These are phyloP conservation scores for Phialophora macrospora DNA, from an alignment of 2,329 filamentous ascomycete genomes.

Conservation along the genomic window DNA sequence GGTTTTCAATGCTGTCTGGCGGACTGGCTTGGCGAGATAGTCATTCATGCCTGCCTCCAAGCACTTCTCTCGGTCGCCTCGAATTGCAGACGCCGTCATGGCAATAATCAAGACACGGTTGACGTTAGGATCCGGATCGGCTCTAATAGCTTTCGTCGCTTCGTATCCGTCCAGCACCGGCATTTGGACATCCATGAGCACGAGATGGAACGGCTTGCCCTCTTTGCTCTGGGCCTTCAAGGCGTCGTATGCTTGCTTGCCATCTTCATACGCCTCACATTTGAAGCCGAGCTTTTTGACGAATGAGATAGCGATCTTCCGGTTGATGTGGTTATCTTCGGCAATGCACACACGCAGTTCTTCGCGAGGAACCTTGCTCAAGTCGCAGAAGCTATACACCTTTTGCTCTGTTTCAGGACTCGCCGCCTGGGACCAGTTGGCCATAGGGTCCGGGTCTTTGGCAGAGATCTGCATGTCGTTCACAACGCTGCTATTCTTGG, in stretches of 20 bases:
- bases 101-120: constrained; percentile 89
- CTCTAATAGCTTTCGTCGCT: constrained; percentile 54
- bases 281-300: constrained; percentile 72
- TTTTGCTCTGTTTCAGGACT: constrained; percentile 50
- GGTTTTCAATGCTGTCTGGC: constrained; percentile 80
- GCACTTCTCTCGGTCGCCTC: constrained; percentile 92
- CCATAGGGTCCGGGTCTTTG: constrained; percentile 60
- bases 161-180: constrained; percentile 57
- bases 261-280: constrained; percentile 89
- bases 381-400: constrained; percentile 62
- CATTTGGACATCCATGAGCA: constrained; percentile 58
- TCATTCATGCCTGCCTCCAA: constrained; percentile 98
- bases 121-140: constrained; percentile 74
- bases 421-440: constrained; percentile 58
- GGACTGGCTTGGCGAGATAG: constrained; percentile 93
- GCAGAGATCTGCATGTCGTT: constrained; percentile 53
- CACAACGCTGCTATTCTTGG: constrained; percentile 59
- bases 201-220: constrained; percentile 51
- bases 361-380: constrained; percentile 74
- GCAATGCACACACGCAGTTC: constrained; percentile 88
- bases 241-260: constrained; percentile 57
- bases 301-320: constrained; percentile 52
- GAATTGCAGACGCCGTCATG: constrained; percentile 95
- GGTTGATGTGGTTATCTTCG: constrained; percentile 68
- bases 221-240: constrained; percentile 39